Conservation (phyloP, 2,329 filamentous ascomycete genomes). For the Hirsutella thompsonii region DNA sequence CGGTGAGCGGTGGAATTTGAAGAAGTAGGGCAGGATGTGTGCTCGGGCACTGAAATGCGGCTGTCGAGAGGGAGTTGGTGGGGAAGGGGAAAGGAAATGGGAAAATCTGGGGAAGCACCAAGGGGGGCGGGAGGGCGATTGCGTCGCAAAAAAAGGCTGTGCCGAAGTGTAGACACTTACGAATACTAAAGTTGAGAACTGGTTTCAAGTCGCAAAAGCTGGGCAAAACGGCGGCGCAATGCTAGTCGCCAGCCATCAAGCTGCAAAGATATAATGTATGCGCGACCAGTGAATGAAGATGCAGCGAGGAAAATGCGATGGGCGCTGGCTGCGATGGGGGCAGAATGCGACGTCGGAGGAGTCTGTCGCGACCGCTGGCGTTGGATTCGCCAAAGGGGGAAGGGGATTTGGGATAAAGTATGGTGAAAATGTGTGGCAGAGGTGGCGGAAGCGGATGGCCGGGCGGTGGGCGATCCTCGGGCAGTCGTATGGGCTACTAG, state of each 20-base stretch:
- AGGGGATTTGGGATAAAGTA: too few species aligned
- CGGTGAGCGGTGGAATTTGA: neutral
- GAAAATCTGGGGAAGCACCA: slow-evolving; percentile 2
- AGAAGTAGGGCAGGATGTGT: neutral
- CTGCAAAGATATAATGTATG: too few species aligned
- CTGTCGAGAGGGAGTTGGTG: neutral
- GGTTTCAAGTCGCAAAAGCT: too few species aligned
- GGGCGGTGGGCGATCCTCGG: neutral
- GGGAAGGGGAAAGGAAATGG: neutral
- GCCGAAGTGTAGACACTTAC: too few species aligned
- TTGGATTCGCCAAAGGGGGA: neutral
- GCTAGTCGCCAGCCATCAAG: too few species aligned
- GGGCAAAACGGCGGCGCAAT: too few species aligned
- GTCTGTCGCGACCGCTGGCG: neutral
- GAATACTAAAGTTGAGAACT: too few species aligned
- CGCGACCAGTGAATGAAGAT: neutral
- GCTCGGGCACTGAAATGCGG: too few species aligned
- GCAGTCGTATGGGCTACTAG: neutral
- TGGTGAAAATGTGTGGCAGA: neutral
- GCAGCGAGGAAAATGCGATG: neutral
- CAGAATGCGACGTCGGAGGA: slow-evolving; percentile 1
- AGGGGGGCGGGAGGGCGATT: slow-evolving; percentile 5
- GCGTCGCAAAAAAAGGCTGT: too few species aligned
- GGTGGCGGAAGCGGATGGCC: neutral
- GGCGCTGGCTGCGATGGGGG: neutral